A percentile compares a stretch with the other conserved stretches of the same genome.
Evolutionary conservation across 768 basidiomycete species (phyloP).

Genomic region (Mycena vulgaris): DNA sequence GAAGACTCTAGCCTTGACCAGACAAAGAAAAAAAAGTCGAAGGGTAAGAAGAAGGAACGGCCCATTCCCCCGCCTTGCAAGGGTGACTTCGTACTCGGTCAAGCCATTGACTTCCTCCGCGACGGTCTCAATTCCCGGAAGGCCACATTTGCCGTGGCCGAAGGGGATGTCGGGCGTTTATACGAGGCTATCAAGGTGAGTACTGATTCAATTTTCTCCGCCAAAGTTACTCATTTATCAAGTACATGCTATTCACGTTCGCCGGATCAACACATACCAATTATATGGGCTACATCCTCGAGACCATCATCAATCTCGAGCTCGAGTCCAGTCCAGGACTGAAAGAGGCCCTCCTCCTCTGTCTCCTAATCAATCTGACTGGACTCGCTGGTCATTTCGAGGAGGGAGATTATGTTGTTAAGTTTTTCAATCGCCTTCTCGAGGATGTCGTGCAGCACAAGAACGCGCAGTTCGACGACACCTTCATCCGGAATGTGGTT

Average conservation of each 20-base stretch:
- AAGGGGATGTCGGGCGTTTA: constrained; percentile 52
- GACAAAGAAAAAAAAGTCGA: neutral
- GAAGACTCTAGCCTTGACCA: constrained; percentile 12
- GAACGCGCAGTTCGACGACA: constrained; percentile 47
- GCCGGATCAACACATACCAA: constrained; percentile 52
- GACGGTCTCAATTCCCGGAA: constrained; percentile 46
- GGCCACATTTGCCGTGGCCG: constrained; percentile 43
- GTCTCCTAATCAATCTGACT: constrained; percentile 26
- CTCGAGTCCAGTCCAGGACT: constrained; percentile 42
- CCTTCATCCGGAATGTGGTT: constrained; percentile 46
- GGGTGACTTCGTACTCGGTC: constrained; percentile 45
- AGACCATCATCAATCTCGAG: constrained; percentile 49
- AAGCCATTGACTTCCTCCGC: constrained; percentile 44
- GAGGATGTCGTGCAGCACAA: constrained; percentile 46
- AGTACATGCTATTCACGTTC: constrained; percentile 52
- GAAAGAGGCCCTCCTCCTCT: constrained; percentile 43
- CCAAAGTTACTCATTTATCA: neutral
- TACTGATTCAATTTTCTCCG: neutral
- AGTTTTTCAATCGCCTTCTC: constrained; percentile 51
- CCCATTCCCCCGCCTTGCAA: neutral
- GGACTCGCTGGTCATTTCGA: neutral
- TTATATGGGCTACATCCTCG: constrained; percentile 51
- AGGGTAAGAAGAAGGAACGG: neutral
- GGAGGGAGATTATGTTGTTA: constrained; percentile 51
- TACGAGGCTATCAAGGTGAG: constrained; percentile 51